A percentile compares a stretch with the other conserved stretches of the same genome.
phyloP scores from a whole-genome alignment of 2,329 filamentous ascomycete species.

The Clonostachys solani region DNA sequence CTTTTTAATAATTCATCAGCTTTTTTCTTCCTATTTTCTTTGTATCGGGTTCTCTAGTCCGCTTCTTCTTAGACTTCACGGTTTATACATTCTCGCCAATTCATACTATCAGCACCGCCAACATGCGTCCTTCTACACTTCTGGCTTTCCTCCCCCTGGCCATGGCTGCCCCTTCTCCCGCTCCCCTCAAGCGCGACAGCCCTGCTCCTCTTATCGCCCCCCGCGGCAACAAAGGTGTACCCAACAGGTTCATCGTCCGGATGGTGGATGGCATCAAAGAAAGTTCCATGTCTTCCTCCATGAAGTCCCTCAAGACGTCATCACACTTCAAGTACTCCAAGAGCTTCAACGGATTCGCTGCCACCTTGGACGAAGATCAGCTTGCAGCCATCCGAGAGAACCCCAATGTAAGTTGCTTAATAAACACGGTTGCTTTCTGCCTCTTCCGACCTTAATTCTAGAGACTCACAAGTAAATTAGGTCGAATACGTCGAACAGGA shows the following conservation, averaged over 20 bases:
- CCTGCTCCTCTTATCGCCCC: slow-evolving; percentile 12
- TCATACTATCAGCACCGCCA: too few species aligned
- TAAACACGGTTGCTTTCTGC: neutral
- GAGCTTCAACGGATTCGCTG: slow-evolving; percentile 14
- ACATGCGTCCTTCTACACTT: slow-evolving; percentile 20
- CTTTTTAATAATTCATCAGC: too few species aligned
- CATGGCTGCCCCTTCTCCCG: slow-evolving; percentile 15
- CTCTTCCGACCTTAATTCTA: neutral
- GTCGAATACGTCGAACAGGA: slow-evolving; percentile 32
- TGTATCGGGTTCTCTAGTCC: too few species aligned
- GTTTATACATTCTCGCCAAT: too few species aligned
- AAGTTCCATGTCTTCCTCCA: slow-evolving; percentile 5
- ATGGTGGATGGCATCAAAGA: slow-evolving; percentile 9
- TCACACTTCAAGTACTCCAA: slow-evolving; percentile 13
- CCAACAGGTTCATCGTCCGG: slow-evolving; percentile 19
- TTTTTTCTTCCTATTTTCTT: too few species aligned
- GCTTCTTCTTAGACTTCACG: too few species aligned
- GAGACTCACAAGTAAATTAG: neutral
- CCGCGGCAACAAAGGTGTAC: slow-evolving; percentile 7
- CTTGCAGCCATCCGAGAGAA: slow-evolving; percentile 10
- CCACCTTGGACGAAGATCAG: slow-evolving; percentile 8
- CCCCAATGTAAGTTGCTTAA: slow-evolving; percentile 8
- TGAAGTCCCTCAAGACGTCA: slow-evolving; percentile 8
- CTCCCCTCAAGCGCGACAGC: slow-evolving; percentile 12
- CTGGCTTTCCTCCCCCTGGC: slow-evolving; percentile 22